A percentile compares a stretch with the other conserved stretches of the same genome.
phyloP scores from a whole-genome alignment of 2,329 filamentous ascomycete genomes.

The Xylariaceae sp. region DNA sequence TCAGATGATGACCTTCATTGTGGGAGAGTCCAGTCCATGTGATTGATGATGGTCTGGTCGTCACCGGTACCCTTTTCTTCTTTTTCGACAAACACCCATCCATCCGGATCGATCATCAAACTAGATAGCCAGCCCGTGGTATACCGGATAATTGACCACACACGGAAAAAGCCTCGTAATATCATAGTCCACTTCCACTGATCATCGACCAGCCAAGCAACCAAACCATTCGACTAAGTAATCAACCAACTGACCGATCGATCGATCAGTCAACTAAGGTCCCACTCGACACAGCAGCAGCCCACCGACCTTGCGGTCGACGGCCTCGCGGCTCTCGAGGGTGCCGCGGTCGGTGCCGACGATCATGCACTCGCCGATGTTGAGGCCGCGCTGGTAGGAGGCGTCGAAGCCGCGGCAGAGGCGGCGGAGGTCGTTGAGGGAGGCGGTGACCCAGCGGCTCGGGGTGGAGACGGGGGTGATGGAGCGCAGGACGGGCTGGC shows the following conservation, averaged over 20 bases:
- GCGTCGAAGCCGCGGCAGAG: constrained; percentile 71
- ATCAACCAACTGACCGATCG: constrained; percentile 17
- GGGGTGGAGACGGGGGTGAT: constrained; percentile 73
- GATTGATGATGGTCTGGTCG: not conserved
- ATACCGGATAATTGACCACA: not conserved
- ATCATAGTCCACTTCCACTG: too few relatives aligned
- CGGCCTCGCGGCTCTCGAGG: constrained; percentile 79
- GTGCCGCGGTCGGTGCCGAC: constrained; percentile 77
- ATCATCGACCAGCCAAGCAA: not conserved
- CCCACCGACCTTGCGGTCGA: constrained; percentile 80
- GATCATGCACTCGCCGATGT: constrained; percentile 81
- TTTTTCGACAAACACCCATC: not conserved
- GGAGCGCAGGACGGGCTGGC: constrained; percentile 73
- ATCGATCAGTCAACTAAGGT: too few relatives aligned
- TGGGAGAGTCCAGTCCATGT: not conserved
- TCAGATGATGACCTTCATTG: not conserved
- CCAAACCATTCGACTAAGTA: not conserved
- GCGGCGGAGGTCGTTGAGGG: constrained; percentile 61
- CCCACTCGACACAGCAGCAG: constrained; percentile 72
- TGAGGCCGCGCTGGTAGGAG: constrained; percentile 65
- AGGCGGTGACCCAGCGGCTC: constrained; percentile 70
- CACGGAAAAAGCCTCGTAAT: too few relatives aligned
- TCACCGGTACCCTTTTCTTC: not conserved
- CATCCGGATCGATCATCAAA: not conserved
- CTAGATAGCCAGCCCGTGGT: too few relatives aligned